phyloP scores from a whole-genome alignment of 2,329 filamentous ascomycete species.

The Colletotrichum abscissum region DNA sequence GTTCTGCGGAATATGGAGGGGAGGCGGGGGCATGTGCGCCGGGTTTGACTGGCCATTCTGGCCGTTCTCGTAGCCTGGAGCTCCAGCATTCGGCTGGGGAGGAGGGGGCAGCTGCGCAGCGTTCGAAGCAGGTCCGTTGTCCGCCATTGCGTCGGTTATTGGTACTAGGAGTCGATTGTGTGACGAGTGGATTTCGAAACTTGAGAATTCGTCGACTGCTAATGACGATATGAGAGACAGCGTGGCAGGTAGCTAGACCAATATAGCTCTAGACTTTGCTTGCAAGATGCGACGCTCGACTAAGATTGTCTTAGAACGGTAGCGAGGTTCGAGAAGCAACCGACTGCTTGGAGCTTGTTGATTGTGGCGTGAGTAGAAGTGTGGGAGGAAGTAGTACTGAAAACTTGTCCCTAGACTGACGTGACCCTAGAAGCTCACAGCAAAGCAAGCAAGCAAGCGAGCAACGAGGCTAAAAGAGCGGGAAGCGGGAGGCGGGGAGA shows the following conservation, averaged over 20 bases:
- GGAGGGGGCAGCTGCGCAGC: constrained; percentile 76
- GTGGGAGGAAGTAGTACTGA: constrained; percentile 1
- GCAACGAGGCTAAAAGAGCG: constrained; percentile 21
- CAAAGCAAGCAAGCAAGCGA: constrained; percentile 21
- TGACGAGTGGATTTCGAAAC: constrained; percentile 11
- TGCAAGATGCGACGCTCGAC: constrained; percentile 5
- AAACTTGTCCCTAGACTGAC: constrained; percentile 22
- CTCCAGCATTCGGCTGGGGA: constrained; percentile 75
- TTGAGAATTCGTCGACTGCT: background rate
- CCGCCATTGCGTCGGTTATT: constrained; percentile 72
- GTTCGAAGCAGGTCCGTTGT: constrained; percentile 73
- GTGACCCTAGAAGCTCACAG: constrained; percentile 22
- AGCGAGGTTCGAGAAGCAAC: constrained; percentile 4
- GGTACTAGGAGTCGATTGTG: constrained; percentile 14
- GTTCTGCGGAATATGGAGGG: constrained; percentile 95
- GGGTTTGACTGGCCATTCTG: constrained; percentile 78
- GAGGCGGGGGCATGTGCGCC: constrained; percentile 87
- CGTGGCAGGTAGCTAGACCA: constrained; percentile 27
- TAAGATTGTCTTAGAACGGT: background rate
- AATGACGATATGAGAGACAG: constrained; percentile 35
- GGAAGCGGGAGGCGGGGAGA: background rate
- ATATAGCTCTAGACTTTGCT: constrained; percentile 2
- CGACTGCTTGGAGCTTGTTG: constrained; percentile 1
- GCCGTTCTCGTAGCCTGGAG: constrained; percentile 80
- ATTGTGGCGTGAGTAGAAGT: constrained; percentile 24